A percentile compares a stretch with the other conserved stretches of the same genome.
These are phyloP conservation scores for Coleophoma crateriformis DNA, from an alignment of 2,329 filamentous ascomycete genomes.

Conservation along the genomic window DNA sequence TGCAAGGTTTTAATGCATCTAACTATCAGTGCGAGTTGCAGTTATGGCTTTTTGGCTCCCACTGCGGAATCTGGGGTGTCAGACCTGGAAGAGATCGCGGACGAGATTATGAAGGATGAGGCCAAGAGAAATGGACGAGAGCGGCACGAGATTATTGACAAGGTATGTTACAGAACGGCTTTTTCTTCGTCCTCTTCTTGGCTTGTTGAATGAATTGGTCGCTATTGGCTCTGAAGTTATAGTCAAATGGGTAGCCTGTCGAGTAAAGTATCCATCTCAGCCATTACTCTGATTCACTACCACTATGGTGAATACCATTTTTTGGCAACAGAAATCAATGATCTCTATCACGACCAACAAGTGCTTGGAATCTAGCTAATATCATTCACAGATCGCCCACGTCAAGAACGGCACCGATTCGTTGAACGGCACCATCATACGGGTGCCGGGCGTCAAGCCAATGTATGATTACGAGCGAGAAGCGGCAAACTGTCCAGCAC, in stretches of 20 bases:
- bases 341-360: background rate
- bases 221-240: too few species aligned
- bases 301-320: too few species aligned
- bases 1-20: slow-evolving; percentile 2
- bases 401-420: slow-evolving; percentile 3
- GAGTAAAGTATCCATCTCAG: too few species aligned
- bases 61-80: background rate
- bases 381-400: background rate
- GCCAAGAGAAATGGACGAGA: background rate
- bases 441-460: slow-evolving; percentile 2
- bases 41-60: slow-evolving; percentile 1
- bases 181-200: too few species aligned
- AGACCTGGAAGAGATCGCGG: slow-evolving; percentile 1
- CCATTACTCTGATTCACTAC: too few species aligned
- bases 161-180: background rate
- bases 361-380: background rate
- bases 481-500: background rate
- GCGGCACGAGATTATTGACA: background rate
- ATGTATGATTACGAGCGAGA: slow-evolving; percentile 6
- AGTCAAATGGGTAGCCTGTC: too few species aligned
- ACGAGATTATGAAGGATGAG: background rate
- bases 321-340: too few species aligned
- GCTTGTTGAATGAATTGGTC: background rate
- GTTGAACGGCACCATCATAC: background rate
- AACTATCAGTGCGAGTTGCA: background rate